phyloP scores from a whole-genome alignment of 23 red algal genomes.

The Agarophyton chilense region DNA sequence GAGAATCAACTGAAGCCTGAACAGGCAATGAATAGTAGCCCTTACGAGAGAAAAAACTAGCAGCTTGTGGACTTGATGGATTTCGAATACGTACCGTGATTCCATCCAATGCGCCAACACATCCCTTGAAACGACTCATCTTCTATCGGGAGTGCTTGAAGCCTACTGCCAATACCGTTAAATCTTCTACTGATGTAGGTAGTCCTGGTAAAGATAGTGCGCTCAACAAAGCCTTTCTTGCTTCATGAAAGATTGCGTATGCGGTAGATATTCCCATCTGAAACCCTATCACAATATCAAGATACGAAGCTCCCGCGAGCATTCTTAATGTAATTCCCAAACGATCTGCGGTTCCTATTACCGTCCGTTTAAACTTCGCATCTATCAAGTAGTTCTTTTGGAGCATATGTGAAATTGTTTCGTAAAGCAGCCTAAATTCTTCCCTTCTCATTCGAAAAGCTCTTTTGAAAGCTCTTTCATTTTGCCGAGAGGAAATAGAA shows the following conservation, averaged over 20 bases:
- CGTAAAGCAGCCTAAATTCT: neutral
- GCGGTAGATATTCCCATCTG: neutral
- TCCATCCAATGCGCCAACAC: slow-evolving; percentile 10
- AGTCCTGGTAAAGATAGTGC: neutral
- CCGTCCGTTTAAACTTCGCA: no score
- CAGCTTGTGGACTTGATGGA: slow-evolving; percentile 1
- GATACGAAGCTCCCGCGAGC: neutral
- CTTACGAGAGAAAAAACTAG: neutral
- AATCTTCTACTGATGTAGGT: neutral
- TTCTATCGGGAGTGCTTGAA: neutral
- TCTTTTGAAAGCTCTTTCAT: neutral
- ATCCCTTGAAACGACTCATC: neutral
- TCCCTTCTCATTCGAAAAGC: neutral
- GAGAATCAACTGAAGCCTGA: slow-evolving; percentile 16
- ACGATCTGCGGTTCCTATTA: neutral
- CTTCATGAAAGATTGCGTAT: slow-evolving; percentile 12
- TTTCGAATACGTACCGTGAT: slow-evolving; percentile 8
- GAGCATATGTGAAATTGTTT: neutral
- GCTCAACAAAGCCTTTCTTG: neutral
- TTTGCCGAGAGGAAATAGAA: neutral
- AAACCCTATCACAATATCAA: neutral
- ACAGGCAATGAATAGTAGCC: neutral
- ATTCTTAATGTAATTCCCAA: neutral
- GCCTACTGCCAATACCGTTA: neutral
- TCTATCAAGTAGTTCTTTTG: neutral